Conservation (phyloP, 225 moss, liverwort and hornwort genomes). For the Neckera pumila region DNA sequence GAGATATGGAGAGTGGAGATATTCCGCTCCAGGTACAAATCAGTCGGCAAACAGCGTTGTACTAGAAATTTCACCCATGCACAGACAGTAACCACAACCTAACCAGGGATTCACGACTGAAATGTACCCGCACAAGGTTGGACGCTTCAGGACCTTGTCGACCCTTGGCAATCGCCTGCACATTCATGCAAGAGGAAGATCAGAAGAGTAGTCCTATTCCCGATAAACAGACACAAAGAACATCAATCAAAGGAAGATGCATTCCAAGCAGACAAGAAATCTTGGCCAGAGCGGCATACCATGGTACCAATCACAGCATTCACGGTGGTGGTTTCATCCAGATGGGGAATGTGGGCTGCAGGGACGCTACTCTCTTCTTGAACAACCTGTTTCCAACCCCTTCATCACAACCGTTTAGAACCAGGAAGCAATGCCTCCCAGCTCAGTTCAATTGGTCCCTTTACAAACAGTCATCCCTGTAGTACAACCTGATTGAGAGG, state of each 20-base stretch:
- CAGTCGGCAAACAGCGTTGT: neutral
- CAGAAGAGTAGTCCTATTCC: neutral
- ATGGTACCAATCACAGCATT: neutral
- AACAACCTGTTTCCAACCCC: slow-evolving; percentile 53
- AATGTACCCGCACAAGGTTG: slow-evolving; percentile 56
- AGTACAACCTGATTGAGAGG: neutral
- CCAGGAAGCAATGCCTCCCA: neutral
- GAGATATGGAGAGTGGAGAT: neutral
- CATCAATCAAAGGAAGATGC: neutral
- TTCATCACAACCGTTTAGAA: slow-evolving; percentile 7
- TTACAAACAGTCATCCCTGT: neutral
- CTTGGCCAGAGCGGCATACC: neutral
- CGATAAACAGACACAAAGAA: neutral
- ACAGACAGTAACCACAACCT: neutral
- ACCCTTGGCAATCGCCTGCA: slow-evolving; percentile 59
- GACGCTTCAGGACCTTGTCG: slow-evolving; percentile 63
- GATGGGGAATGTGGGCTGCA: neutral
- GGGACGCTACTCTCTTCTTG: slow-evolving; percentile 49
- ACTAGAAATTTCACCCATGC: neutral
- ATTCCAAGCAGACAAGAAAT: neutral
- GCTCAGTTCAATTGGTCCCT: neutral
- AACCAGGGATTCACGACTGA: neutral
- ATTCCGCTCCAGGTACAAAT: neutral
- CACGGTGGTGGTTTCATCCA: neutral
- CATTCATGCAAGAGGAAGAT: neutral